Conservation (phyloP, 495 filamentous ascomycete genomes). For the Pseudoneurospora amorphoporcata region DNA sequence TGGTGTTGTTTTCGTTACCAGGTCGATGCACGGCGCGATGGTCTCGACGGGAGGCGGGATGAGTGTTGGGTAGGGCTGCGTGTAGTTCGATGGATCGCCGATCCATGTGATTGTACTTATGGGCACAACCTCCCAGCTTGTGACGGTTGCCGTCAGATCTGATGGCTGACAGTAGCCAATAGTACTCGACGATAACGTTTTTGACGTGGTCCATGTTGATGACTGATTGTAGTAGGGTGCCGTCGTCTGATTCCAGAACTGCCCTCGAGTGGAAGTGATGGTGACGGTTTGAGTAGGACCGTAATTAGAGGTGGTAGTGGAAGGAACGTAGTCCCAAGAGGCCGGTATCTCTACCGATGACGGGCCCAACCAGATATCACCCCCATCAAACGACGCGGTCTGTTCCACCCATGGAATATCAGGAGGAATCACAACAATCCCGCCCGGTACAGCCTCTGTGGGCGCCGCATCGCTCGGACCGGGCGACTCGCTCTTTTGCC, state of each 20-base stretch:
- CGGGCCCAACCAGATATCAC: background rate
- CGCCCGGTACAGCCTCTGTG: background rate
- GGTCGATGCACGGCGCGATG: slow-evolving; percentile 22
- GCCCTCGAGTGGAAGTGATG: background rate
- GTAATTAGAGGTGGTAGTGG: background rate
- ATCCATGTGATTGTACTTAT: slow-evolving; percentile 36
- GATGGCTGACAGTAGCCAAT: slow-evolving; percentile 12
- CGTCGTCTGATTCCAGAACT: background rate
- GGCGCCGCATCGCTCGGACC: background rate
- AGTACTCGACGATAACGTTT: background rate
- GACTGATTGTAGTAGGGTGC: slow-evolving; percentile 5
- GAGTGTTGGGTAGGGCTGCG: slow-evolving; percentile 30
- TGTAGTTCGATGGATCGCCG: slow-evolving; percentile 33
- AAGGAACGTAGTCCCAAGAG: background rate
- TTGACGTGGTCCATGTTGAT: background rate
- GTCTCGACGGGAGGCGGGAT: slow-evolving; percentile 21
- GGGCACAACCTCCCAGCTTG: slow-evolving; percentile 31
- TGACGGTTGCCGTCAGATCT: slow-evolving; percentile 4
- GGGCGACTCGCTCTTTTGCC: background rate
- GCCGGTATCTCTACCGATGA: background rate
- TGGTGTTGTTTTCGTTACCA: background rate
- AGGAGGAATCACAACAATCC: background rate
- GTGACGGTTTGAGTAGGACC: background rate
- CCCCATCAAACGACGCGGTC: background rate
- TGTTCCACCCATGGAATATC: background rate